Base-by-base conservation (phyloP, 805 yeast genomes). In the Metschnikowia proteae region DNA sequence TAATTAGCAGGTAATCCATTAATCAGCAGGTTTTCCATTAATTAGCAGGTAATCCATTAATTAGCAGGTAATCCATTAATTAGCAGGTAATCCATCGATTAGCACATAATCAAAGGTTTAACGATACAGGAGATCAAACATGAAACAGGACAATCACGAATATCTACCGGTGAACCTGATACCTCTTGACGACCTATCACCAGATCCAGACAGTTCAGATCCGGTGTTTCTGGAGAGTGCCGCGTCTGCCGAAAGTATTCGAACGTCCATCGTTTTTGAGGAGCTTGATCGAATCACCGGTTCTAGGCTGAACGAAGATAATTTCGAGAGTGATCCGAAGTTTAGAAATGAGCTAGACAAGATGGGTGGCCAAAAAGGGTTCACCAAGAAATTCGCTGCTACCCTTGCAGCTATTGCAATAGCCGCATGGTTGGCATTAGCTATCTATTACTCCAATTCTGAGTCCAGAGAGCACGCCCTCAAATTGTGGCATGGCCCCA, bases 251-350 rank as follows among this genome's bases (percentile, higher is more conserved):
- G 10, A 10, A 3, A 28, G 41, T 9, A 52, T 56, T 1, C 47
- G 29, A 41, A 51, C 64, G 4, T 71, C 75, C 0, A 54, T 37
- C 6, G 28, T 70, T 5, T 65, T 72, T 46, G 64, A 62, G n/a
- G 60, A 58, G 11, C 62, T 72, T 11, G 64, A 63, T 38, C 55
- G 54, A 7, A 53, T 60, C 17, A 41, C 46, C 11, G 43, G 47
- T 11, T 61, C 61, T 46, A 54, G 49, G 9, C 55, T 54, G 3
- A 43, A 43, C 11, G 52, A 54, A 32, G 48, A 49, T 5, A 32
- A 37, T 4, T 46, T 40, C 22, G 52, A 55, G 31, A 45, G 36
- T 33, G 59, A 54, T 36, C 58, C 49, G 13, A 45, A 38, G 35
- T 49, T 46, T 35, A 55, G 45, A 37, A 32, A n/a, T 17, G 46